A percentile compares a stretch with the other conserved stretches of the same genome.
Evolutionary conservation across 805 yeast genomes (phyloP).

Genomic region (Wickerhamiella parazyma): DNA sequence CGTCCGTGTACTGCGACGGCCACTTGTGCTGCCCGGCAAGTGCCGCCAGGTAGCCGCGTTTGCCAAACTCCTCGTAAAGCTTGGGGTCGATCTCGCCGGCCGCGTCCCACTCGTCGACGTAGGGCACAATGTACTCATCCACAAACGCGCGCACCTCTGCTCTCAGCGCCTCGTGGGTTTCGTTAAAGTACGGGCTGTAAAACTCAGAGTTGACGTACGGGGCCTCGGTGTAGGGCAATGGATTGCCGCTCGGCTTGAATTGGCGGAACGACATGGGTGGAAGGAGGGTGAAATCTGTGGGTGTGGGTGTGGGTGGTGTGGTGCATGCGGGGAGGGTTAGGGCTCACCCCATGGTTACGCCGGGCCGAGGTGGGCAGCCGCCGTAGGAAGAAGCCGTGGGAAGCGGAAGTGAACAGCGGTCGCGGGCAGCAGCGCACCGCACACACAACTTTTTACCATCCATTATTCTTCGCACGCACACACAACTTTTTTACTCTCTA

Average conservation of each 20-base stretch:
- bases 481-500: too few relatives aligned
- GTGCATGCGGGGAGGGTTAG: constrained; percentile 6
- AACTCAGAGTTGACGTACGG: constrained; percentile 33
- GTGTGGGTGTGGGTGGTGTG: neutral
- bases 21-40: constrained; percentile 26
- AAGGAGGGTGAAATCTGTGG: neutral
- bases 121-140: constrained; percentile 28
- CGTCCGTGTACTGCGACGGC: constrained; percentile 28
- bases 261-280: constrained; percentile 1
- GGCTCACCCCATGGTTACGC: neutral
- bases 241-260: constrained; percentile 10
- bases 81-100: constrained; percentile 25
- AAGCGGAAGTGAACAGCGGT: too few relatives aligned
- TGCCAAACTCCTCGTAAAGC: constrained; percentile 26
- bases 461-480: too few relatives aligned
- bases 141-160: constrained; percentile 30
- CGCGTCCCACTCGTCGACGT: constrained; percentile 33
- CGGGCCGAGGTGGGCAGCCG: too few relatives aligned
- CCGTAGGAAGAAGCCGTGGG: too few relatives aligned
- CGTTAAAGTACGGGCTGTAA: constrained; percentile 28
- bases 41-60: constrained; percentile 30
- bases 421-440: too few relatives aligned
- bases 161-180: constrained; percentile 29
- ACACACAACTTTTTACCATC: too few relatives aligned
- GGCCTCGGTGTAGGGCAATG: constrained; percentile 29